Base-by-base conservation (phyloP, 2,329 filamentous ascomycete genomes). In the Byssothecium circinans region DNA sequence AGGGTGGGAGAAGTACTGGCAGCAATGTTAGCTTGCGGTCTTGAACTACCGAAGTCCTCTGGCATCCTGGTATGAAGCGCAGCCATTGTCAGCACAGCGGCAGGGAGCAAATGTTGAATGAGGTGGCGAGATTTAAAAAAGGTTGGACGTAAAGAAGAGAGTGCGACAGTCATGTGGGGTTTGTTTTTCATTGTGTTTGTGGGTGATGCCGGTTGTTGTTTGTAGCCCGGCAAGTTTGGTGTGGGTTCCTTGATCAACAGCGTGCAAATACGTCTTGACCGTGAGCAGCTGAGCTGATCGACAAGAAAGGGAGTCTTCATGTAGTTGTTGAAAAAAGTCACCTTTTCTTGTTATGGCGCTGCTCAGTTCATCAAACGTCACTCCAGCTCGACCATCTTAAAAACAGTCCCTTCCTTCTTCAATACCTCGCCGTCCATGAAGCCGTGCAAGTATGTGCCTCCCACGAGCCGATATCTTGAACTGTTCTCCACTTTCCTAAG, bases 371-470 rank as follows among this genome's bases (percentile, higher is more conserved):
- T n/a, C n/a, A n/a, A n/a, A n/a, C n/a, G n/a, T 17, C 38, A 56
- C 14, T 55, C 54, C 18, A 57, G 34, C 38, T 48, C 42, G 15
- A 57, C 36, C 45, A 50, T 56, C 12, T 53, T 35, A 33, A 55
- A 58, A 1, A 12, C 10, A 1, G 46, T 7, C 22, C 33, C 42
- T 4, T 40, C 17, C 2, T 32, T 30, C n/a, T 43, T 19, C 27
- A 53, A 14, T 8, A 40, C 30, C 19, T 59, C 50, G 4, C 57
- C 54, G 19, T 57, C 35, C 57, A 59, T 60, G 15, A 57, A 45
- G 2, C 57, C 52, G 47, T 57, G 56, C 3, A 55, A n/a, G 37
- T 54, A 57, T 3, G 51, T 30, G 2, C 53, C 55, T 8, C 57
- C 57, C 25, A 62, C 49, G 10, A 60, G 44, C 6, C 37, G 33